Evolutionary conservation across 1,139 yeast species (phyloP).

Genomic region (Pichia sp.): DNA sequence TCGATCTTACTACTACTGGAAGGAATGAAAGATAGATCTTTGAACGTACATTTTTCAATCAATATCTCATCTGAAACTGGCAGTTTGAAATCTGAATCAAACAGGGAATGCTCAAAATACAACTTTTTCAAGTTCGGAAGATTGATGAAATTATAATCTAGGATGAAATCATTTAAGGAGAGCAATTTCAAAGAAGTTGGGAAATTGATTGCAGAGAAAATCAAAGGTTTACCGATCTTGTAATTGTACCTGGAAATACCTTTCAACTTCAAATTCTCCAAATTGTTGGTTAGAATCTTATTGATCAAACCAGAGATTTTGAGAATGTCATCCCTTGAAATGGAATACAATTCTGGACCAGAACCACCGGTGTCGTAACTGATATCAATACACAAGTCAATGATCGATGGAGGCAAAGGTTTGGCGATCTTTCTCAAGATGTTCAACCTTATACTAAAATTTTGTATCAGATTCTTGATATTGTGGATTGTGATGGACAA

Average conservation of each 20-base stretch:
- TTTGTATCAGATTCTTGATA: conserved; percentile 27
- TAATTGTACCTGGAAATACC: conserved; percentile 30
- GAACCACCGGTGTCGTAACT: conserved; percentile 31
- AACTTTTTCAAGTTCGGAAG: conserved; percentile 25
- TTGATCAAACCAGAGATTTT: conserved; percentile 26
- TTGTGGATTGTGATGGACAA: conserved; percentile 29
- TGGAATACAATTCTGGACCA: conserved; percentile 27
- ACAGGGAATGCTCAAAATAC: conserved; percentile 29
- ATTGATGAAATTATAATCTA: conserved; percentile 26
- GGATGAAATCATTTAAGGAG: conserved; percentile 28
- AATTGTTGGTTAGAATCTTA: conserved; percentile 24
- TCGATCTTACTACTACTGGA: conserved; percentile 21
- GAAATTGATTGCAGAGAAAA: conserved; percentile 27
- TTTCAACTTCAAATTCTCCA: conserved; percentile 27
- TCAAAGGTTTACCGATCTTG: conserved; percentile 29
- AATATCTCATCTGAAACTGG: conserved; percentile 27
- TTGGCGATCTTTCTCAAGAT: conserved; percentile 26
- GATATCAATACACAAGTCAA: conserved; percentile 29
- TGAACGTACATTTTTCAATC: conserved; percentile 30
- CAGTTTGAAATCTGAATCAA: conserved; percentile 28
- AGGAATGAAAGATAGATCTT: conserved; percentile 26
- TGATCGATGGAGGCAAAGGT: conserved; percentile 27
- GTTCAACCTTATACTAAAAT: conserved; percentile 27
- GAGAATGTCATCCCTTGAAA: conserved; percentile 28
- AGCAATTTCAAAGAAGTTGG: conserved; percentile 26